A percentile compares a stretch with the other conserved stretches of the same genome.
Evolutionary conservation across 2,329 filamentous ascomycete species (phyloP).

Genomic region (Beauveria medogensis): DNA sequence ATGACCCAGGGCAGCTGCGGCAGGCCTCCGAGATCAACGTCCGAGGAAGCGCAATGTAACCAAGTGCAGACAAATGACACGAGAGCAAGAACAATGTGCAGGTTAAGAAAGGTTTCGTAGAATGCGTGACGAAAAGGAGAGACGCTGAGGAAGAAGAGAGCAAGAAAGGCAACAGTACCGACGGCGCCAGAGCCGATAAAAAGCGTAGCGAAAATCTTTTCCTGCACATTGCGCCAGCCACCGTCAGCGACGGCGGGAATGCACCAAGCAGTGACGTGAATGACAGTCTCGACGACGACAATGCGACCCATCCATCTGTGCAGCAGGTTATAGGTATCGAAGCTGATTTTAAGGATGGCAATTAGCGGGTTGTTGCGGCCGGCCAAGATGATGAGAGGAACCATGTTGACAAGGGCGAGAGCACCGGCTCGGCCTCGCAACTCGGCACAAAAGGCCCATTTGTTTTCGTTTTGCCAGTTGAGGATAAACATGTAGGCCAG

Average conservation of each 20-base stretch:
- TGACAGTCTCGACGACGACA: slow-evolving; percentile 56
- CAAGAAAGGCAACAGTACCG: slow-evolving; percentile 50
- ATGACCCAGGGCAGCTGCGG: slow-evolving; percentile 69
- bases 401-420: slow-evolving; percentile 80
- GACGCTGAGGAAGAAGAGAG: slow-evolving; percentile 62
- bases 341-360: slow-evolving; percentile 71
- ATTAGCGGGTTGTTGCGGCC: slow-evolving; percentile 93
- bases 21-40: slow-evolving; percentile 55
- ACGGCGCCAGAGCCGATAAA: slow-evolving; percentile 62
- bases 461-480: slow-evolving; percentile 50
- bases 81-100: slow-evolving; percentile 70
- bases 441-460: slow-evolving; percentile 64
- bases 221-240: slow-evolving; percentile 51
- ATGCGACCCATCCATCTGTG: slow-evolving; percentile 70
- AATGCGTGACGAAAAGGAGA: slow-evolving; percentile 86
- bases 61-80: slow-evolving; percentile 64
- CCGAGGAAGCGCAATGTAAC: slow-evolving; percentile 62
- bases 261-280: slow-evolving; percentile 67
- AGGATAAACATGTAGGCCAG: slow-evolving; percentile 54
- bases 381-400: slow-evolving; percentile 82
- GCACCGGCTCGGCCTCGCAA: slow-evolving; percentile 79
- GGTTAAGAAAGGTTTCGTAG: slow-evolving; percentile 90
- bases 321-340: slow-evolving; percentile 86
- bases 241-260: slow-evolving; percentile 60
- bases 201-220: slow-evolving; percentile 45